phyloP scores from a whole-genome alignment of 1,284 basidiomycete species.

The Ustanciosporium gigantosporum region DNA sequence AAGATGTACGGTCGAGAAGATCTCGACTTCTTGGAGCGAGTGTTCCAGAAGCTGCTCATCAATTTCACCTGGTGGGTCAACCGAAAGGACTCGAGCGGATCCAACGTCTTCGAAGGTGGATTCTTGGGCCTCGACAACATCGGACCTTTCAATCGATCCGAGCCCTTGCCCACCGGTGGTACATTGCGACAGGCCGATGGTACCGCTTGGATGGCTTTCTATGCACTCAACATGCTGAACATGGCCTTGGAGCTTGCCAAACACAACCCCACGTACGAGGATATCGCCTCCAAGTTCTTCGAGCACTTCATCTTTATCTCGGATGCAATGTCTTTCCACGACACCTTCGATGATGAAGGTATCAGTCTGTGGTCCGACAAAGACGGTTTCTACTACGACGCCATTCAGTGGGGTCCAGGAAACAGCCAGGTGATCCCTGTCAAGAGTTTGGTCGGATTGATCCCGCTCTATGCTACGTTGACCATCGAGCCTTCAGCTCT shows the following conservation, averaged over 20 bases:
- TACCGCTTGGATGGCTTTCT: slow-evolving; percentile 99
- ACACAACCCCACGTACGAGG: slow-evolving; percentile 95
- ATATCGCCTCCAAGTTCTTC: slow-evolving; percentile 98
- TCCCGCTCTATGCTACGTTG: slow-evolving; percentile 90
- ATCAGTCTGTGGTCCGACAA: slow-evolving; percentile 90
- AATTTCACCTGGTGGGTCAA: slow-evolving; percentile 99
- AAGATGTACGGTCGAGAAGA: slow-evolving; percentile 91
- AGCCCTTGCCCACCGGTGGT: slow-evolving; percentile 85
- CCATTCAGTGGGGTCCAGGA: slow-evolving; percentile 77
- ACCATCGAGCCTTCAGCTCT: slow-evolving; percentile 87
- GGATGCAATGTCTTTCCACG: slow-evolving; percentile 85
- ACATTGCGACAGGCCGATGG: slow-evolving; percentile 90
- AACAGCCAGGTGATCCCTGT: slow-evolving; percentile 81
- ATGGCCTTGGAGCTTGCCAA: slow-evolving; percentile 97
- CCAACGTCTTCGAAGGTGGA: slow-evolving; percentile 96
- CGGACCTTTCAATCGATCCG: slow-evolving; percentile 95
- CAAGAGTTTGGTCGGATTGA: slow-evolving; percentile 88
- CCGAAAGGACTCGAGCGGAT: slow-evolving; percentile 89
- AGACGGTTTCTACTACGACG: slow-evolving; percentile 98
- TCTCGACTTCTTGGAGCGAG: slow-evolving; percentile 87
- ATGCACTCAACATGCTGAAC: slow-evolving; percentile 93
- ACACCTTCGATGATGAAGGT: slow-evolving; percentile 66
- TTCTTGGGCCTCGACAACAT: slow-evolving; percentile 98
- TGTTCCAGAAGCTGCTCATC: slow-evolving; percentile 94
- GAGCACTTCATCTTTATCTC: slow-evolving; percentile 66